Conservation (phyloP, 805 yeast species). For the Sungouiella blattae region DNA sequence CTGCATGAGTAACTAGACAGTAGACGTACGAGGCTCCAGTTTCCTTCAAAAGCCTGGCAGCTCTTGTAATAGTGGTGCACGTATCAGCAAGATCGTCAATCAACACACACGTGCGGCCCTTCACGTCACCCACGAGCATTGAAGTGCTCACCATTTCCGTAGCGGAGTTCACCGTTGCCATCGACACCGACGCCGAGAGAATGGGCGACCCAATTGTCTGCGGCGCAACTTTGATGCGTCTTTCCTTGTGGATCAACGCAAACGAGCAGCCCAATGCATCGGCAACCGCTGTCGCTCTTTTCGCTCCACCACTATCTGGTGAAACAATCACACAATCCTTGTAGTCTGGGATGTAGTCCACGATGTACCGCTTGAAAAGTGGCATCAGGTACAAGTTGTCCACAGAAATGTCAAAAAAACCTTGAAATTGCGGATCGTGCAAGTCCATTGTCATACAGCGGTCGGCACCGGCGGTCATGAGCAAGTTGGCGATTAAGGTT, state of each 20-base stretch:
- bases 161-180: slow-evolving; percentile 12
- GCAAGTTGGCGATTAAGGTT: slow-evolving; percentile 79
- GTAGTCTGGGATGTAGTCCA: slow-evolving; percentile 71
- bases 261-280: slow-evolving; percentile 84
- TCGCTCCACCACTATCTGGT: slow-evolving; percentile 99
- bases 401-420: slow-evolving; percentile 93
- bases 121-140: slow-evolving; percentile 95
- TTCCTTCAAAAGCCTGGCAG: slow-evolving; percentile 86
- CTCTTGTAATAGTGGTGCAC: slow-evolving; percentile 84
- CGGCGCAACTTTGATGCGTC: slow-evolving; percentile 49
- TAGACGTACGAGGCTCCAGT: slow-evolving; percentile 87
- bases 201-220: slow-evolving; percentile 15
- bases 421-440: slow-evolving; percentile 97
- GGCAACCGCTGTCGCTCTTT: slow-evolving; percentile 91
- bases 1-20: slow-evolving; percentile 89
- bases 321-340: slow-evolving; percentile 87
- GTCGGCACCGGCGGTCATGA: slow-evolving; percentile 93
- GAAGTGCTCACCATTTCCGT: slow-evolving; percentile 63
- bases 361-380: slow-evolving; percentile 78
- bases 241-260: slow-evolving; percentile 93
- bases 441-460: slow-evolving; percentile 96
- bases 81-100: slow-evolving; percentile 95
- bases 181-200: slow-evolving; percentile 18
- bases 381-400: slow-evolving; percentile 92
- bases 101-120: slow-evolving; percentile 79